These are phyloP conservation scores for Vicia faba DNA, from an alignment of 306 rosid species.

Conservation along the genomic window DNA sequence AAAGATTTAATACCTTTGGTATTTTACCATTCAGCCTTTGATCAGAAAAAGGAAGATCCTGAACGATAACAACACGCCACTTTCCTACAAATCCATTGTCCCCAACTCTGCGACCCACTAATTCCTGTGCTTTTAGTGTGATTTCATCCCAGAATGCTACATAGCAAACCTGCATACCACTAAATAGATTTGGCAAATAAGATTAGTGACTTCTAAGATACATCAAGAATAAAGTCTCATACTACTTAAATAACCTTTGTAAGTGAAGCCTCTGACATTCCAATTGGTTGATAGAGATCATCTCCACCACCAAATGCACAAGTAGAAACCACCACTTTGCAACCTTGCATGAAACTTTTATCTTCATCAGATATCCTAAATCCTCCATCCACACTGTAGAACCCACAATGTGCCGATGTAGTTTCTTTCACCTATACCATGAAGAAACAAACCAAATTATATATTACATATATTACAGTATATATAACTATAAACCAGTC, in stretches of 20 bases:
- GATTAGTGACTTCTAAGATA: conserved; percentile 40
- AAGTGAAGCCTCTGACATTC: conserved; percentile 79
- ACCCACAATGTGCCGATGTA: conserved; percentile 77
- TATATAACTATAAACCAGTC: conserved; percentile 35
- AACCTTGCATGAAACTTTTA: conserved; percentile 60
- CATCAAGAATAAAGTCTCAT: conserved; percentile 22
- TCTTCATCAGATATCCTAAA: conserved; percentile 77
- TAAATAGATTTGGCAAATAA: conserved; percentile 45
- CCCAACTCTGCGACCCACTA: conserved; percentile 57
- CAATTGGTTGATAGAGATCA: conserved; percentile 98
- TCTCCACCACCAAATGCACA: conserved; percentile 99
- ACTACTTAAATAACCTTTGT: conserved; percentile 59
- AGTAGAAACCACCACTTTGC: conserved; percentile 82
- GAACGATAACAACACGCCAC: conserved; percentile 84
- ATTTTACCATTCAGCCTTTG: conserved; percentile 97
- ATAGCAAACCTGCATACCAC: conserved; percentile 82
- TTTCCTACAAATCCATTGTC: conserved; percentile 74
- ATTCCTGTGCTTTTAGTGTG: conserved; percentile 71
- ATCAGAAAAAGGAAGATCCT: conserved; percentile 86
- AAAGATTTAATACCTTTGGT: conserved; percentile 65
- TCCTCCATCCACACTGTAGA: conserved; percentile 77
- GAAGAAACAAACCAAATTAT: conserved; percentile 30
- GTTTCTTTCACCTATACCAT: conserved; percentile 66
- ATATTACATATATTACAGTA: conserved; percentile 14
- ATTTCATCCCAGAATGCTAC: conserved; percentile 98